phyloP scores from a whole-genome alignment of 352 stramenopile species.

The Bremia lactucae region DNA sequence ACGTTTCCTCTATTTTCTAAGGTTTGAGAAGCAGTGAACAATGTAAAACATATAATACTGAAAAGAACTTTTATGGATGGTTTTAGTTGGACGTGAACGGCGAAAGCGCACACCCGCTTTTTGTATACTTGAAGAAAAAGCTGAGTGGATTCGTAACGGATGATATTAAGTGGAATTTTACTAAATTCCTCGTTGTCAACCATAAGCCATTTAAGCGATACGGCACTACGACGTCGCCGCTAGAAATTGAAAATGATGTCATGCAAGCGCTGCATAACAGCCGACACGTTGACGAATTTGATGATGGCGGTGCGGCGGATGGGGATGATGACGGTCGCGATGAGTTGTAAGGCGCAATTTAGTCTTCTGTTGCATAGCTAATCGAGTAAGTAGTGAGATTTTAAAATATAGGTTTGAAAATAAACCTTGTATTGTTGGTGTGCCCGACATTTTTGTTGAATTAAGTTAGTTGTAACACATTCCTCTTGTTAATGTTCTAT shows the following conservation, averaged over 20 bases:
- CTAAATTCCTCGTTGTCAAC: constrained; percentile 78
- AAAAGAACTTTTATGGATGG: neutral
- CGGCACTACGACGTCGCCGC: constrained; percentile 47
- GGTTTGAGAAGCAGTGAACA: constrained; percentile 12
- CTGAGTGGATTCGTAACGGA: constrained; percentile 53
- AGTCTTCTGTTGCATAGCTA: too few relatives aligned
- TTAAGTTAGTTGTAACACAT: too few relatives aligned
- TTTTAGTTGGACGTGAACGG: constrained; percentile 92
- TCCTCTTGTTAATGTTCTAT: too few relatives aligned
- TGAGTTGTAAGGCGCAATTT: constrained; percentile 19
- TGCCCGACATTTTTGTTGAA: too few relatives aligned
- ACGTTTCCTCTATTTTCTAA: constrained; percentile 85
- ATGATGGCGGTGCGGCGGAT: constrained; percentile 18
- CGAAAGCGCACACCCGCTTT: constrained; percentile 72
- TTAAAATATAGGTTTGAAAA: too few relatives aligned
- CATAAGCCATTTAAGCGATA: constrained; percentile 64
- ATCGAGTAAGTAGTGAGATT: too few relatives aligned
- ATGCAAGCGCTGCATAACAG: constrained; percentile 27
- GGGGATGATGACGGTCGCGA: constrained; percentile 19
- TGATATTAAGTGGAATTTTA: constrained; percentile 86
- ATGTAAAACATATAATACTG: neutral
- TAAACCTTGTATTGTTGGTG: too few relatives aligned
- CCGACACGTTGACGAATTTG: constrained; percentile 16
- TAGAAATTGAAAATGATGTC: constrained; percentile 61
- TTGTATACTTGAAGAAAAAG: constrained; percentile 83